phyloP scores from a whole-genome alignment of 805 yeast species.

The Pichia cabralensis region DNA sequence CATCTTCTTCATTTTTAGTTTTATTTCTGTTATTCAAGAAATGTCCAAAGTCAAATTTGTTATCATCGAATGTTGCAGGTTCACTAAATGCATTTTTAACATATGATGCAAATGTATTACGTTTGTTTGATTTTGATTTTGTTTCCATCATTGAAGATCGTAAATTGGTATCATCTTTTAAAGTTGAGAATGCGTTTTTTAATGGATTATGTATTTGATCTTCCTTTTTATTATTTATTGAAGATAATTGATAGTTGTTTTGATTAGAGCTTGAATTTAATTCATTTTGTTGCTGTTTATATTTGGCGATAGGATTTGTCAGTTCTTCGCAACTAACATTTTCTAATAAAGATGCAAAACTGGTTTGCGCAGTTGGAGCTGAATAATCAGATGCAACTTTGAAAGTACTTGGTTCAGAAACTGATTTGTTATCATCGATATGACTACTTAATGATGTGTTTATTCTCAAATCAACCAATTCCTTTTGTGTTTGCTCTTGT shows the following conservation, averaged over 20 bases:
- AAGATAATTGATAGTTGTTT: no score
- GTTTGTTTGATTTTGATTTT: background rate
- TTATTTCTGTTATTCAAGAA: no score
- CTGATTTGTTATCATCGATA: slow-evolving; percentile 6
- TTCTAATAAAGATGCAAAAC: slow-evolving; percentile 17
- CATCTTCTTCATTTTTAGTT: no score
- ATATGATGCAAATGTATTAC: slow-evolving; percentile 3
- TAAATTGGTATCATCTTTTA: no score
- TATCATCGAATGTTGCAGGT: no score
- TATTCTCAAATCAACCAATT: slow-evolving; percentile 12
- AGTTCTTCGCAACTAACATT: no score
- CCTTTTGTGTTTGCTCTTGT: slow-evolving; percentile 20
- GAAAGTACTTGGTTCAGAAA: slow-evolving; percentile 20
- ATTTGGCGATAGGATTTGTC: slow-evolving; percentile 3
- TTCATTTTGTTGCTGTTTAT: background rate
- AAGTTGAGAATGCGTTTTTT: no score
- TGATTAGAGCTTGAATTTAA: no score
- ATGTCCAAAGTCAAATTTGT: no score
- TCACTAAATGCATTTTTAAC: background rate
- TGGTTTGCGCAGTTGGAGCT: slow-evolving; percentile 23
- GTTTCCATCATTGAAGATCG: no score
- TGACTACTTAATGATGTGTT: slow-evolving; percentile 1
- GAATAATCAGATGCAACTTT: slow-evolving; percentile 25
- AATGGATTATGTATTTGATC: no score
- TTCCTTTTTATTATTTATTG: background rate